Conservation (phyloP, 2,329 filamentous ascomycete species). For the Ceratocystis cacaofunesta region DNA sequence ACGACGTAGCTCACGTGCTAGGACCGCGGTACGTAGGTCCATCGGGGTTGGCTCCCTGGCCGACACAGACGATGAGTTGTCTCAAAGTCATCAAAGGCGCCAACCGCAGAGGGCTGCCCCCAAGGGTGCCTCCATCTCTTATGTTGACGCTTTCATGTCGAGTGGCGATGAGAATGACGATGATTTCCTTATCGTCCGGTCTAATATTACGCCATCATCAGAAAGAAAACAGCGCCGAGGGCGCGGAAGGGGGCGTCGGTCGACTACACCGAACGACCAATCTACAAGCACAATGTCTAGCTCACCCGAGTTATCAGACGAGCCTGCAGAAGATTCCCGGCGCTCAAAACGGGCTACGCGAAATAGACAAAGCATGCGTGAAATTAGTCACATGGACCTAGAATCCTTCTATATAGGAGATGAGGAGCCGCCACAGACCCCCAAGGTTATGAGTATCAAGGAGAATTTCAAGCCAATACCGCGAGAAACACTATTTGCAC, state of each 20-base stretch:
- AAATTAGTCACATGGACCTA: conserved; percentile 42
- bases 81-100: background rate
- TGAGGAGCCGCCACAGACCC: conserved; percentile 28
- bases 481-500: conserved; percentile 40
- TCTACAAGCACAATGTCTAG: conserved; percentile 16
- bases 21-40: background rate
- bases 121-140: conserved; percentile 3
- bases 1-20: background rate
- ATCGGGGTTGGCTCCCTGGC: background rate
- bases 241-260: background rate
- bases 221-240: background rate
- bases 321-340: conserved; percentile 34
- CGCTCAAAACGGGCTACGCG: conserved; percentile 31
- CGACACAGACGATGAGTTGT: background rate
- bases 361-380: conserved; percentile 29
- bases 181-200: conserved; percentile 26
- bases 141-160: conserved; percentile 8
- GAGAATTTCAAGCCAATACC: conserved; percentile 58
- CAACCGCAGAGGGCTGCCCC: background rate
- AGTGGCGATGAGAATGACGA: conserved; percentile 25
- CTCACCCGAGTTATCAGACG: conserved; percentile 29
- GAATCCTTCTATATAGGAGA: conserved; percentile 39
- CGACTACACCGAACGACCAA: conserved; percentile 7
- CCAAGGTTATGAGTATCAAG: conserved; percentile 48
- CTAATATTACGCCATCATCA: conserved; percentile 23